Evolutionary conservation across 2,329 filamentous ascomycete genomes (phyloP).

Genomic region (Chalara sp.): DNA sequence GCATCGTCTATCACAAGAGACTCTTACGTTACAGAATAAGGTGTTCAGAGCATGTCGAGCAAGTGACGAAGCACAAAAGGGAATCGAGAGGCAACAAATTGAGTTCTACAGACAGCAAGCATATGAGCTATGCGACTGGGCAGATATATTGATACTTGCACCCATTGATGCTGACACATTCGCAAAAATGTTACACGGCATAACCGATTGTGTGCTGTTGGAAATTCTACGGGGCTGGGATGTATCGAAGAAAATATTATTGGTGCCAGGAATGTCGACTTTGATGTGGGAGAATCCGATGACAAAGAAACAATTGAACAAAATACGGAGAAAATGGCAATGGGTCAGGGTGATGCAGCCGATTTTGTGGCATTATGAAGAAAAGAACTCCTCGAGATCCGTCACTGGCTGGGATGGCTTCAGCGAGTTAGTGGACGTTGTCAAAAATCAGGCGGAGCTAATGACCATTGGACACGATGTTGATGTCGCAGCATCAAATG

Average conservation of each 20-base stretch:
- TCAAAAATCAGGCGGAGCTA: constrained; percentile 71
- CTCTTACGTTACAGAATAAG: constrained; percentile 52
- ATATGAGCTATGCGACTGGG: constrained; percentile 75
- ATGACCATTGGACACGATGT: constrained; percentile 68
- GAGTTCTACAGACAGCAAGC: constrained; percentile 47
- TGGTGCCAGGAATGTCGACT: constrained; percentile 84
- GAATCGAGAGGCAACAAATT: constrained; percentile 26
- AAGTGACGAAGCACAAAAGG: constrained; percentile 19
- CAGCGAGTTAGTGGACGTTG: constrained; percentile 64
- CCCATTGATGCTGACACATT: constrained; percentile 80
- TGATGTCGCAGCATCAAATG: constrained; percentile 28
- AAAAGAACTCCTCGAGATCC: constrained; percentile 42
- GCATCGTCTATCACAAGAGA: constrained; percentile 54
- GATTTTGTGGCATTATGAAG: constrained; percentile 74
- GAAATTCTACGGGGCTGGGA: constrained; percentile 84
- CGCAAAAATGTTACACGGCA: constrained; percentile 80
- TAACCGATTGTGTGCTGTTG: constrained; percentile 73
- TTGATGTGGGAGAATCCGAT: constrained; percentile 88
- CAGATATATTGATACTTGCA: constrained; percentile 76
- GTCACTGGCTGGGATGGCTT: constrained; percentile 57
- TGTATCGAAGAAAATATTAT: constrained; percentile 72
- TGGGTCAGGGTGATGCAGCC: constrained; percentile 80
- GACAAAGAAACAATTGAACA: constrained; percentile 80
- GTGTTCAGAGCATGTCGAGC: constrained; percentile 26
- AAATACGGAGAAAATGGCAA: constrained; percentile 76